phyloP scores from a whole-genome alignment of 257 asterid genomes.

The Buddleja alternifolia region DNA sequence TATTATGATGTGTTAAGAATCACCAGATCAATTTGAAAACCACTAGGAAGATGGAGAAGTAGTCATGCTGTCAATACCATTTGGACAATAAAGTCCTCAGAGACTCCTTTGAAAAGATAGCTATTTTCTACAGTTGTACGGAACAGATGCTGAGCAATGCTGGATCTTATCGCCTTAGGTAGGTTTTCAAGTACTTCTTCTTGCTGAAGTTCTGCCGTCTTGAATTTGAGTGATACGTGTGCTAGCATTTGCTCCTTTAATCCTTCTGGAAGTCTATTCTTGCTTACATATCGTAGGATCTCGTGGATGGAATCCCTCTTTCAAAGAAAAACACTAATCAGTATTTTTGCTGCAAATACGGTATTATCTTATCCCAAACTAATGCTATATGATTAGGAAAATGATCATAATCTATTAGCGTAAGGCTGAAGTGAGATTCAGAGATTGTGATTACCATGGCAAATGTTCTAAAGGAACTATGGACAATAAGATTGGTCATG shows the following conservation, averaged over 20 bases:
- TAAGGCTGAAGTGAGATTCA: neutral
- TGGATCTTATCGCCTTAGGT: slow-evolving; percentile 92
- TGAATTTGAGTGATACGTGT: slow-evolving; percentile 79
- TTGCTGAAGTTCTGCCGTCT: slow-evolving; percentile 89
- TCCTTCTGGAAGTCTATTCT: slow-evolving; percentile 77
- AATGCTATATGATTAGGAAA: neutral
- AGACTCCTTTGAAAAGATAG: slow-evolving; percentile 80
- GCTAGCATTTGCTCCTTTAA: slow-evolving; percentile 92
- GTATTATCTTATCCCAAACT: neutral
- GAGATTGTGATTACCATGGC: slow-evolving; percentile 62
- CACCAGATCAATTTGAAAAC: slow-evolving; percentile 4
- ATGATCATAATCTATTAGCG: neutral
- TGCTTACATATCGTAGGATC: slow-evolving; percentile 77
- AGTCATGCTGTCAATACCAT: slow-evolving; percentile 50
- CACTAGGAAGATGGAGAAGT: neutral
- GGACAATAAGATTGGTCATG: slow-evolving; percentile 94
- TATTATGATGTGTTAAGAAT: neutral
- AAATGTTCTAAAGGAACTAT: slow-evolving; percentile 66
- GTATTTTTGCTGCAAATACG: neutral
- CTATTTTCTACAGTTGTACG: slow-evolving; percentile 59
- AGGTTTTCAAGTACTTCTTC: slow-evolving; percentile 77
- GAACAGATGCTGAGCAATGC: slow-evolving; percentile 89
- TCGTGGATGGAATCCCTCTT: slow-evolving; percentile 82
- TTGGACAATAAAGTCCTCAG: slow-evolving; percentile 79
- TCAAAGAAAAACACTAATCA: slow-evolving; percentile 26